Conservation (phyloP, 345 rosid species). For the Bretschneidera sinensis region DNA sequence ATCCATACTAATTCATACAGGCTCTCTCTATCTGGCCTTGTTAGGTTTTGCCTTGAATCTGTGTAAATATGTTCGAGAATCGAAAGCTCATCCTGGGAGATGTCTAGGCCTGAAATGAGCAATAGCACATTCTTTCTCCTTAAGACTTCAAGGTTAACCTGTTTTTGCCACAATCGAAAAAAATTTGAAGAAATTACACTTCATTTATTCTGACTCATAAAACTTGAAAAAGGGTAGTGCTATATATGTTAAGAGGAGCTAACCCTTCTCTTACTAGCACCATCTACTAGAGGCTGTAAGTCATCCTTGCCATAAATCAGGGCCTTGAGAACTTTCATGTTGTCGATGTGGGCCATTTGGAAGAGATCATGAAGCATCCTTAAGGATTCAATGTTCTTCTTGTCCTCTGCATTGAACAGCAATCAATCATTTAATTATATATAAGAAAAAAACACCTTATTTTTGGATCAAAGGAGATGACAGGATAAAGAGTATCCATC, state of each 20-base stretch:
- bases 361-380: conserved; percentile 42
- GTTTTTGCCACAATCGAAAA: not conserved
- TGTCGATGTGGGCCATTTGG: conserved; percentile 66
- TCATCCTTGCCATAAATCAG: conserved; percentile 66
- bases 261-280: conserved; percentile 67
- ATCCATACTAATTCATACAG: conserved; percentile 88
- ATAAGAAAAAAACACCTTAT: too few species aligned
- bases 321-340: conserved; percentile 82
- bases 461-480: too few species aligned
- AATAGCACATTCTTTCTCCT: conserved; percentile 77
- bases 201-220: too few species aligned
- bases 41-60: conserved; percentile 52
- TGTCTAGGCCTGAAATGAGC: conserved; percentile 71
- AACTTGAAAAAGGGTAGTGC: not conserved
- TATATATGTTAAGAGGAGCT: not conserved
- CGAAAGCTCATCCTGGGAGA: conserved; percentile 62
- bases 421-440: too few species aligned
- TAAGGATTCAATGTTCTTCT: conserved; percentile 49
- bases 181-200: too few species aligned
- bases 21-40: conserved; percentile 49
- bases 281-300: conserved; percentile 58
- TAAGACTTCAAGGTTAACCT: conserved; percentile 71
- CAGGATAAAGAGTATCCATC: too few species aligned
- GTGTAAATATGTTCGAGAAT: conserved; percentile 82
- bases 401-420: conserved; percentile 46